Evolutionary conservation across 345 rosid genomes (phyloP), one percentile per base, ranked within the genome.

Genomic region (Aquilaria yunnanensis): DNA sequence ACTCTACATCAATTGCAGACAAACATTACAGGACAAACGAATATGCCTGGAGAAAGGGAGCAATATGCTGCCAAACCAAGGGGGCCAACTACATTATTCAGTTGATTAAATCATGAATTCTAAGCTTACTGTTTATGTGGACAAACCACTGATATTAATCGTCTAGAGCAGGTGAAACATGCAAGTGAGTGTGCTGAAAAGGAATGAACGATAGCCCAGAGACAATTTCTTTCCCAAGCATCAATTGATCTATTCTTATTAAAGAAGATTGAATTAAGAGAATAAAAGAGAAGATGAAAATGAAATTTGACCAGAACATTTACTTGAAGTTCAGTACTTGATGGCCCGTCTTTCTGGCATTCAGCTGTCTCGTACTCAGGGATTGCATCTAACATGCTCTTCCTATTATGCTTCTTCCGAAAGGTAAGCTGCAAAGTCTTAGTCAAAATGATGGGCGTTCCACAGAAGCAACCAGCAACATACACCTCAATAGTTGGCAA

Each of bases 401-500:
- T 84, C 68, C 83, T 78, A 23, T 53, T 69, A 32, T 77, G 83
- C 75, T 86, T 93, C 80, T 84, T 93, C 67, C 86, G 78, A 47
- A 70, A 81, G 73, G 73, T 72, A 66, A 84, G 81, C 75, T 81
- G 87, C 75, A 88, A 69, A 23, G 86, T 81, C 83, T 93, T 90
- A 54, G 92, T 90, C 61, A 93, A 66, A 61, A 93, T 90, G 55
- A 93, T 79, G 0, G 98, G 97, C 5, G 79, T 81, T 50, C 96
- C 92, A 11, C 85, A 77, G 75, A 81, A 90, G 64, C 79, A 81
- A 30, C 97, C 95, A 1, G 98, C 75, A 43, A 93, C 81, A 68
- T 83, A 94, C 49, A 94, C 99, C 79, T 94, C 97, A 67, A 94
- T 70, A 63, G 78, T 77, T 7, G 94, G 87, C 41, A 68, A 63